These are phyloP conservation scores for Pythium aphanidermatum DNA, from an alignment of 352 stramenopile species.

Conservation along the genomic window DNA sequence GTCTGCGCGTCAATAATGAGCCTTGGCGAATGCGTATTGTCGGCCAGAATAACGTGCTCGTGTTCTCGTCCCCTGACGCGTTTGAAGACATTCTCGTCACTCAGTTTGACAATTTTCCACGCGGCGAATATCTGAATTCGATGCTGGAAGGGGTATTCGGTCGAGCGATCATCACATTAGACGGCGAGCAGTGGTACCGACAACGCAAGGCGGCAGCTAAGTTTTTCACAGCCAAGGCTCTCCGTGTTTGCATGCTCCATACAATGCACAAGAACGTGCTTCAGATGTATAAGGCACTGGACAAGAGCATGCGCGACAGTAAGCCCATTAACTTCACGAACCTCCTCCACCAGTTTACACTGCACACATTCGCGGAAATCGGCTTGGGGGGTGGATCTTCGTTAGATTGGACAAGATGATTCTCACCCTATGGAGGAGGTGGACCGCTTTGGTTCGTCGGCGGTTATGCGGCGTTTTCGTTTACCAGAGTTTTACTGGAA, in stretches of 20 bases:
- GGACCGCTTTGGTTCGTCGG: neutral
- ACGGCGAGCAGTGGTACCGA: constrained; percentile 30
- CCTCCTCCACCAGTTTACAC: constrained; percentile 36
- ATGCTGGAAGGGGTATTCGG: constrained; percentile 8
- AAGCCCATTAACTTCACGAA: constrained; percentile 31
- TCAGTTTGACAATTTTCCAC: constrained; percentile 36
- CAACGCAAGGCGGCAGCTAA: constrained; percentile 36
- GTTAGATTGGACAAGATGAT: constrained; percentile 29
- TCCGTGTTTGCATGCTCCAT: constrained; percentile 35
- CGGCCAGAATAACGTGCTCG: neutral
- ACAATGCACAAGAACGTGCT: constrained; percentile 29
- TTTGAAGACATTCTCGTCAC: constrained; percentile 11
- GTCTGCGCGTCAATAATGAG: neutral
- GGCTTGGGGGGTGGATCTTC: constrained; percentile 34
- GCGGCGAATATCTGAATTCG: constrained; percentile 3
- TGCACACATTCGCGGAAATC: constrained; percentile 44
- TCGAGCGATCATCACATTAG: constrained; percentile 3
- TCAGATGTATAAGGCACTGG: constrained; percentile 25
- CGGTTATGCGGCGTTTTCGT: constrained; percentile 13
- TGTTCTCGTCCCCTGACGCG: neutral
- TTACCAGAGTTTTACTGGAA: constrained; percentile 36
- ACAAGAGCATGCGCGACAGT: constrained; percentile 7
- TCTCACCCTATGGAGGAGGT: constrained; percentile 30
- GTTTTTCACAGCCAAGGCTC: constrained; percentile 33
- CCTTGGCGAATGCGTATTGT: constrained; percentile 5